Conservation (phyloP, 1,139 yeast genomes). For the Yamadazyma atmosphaerica region DNA sequence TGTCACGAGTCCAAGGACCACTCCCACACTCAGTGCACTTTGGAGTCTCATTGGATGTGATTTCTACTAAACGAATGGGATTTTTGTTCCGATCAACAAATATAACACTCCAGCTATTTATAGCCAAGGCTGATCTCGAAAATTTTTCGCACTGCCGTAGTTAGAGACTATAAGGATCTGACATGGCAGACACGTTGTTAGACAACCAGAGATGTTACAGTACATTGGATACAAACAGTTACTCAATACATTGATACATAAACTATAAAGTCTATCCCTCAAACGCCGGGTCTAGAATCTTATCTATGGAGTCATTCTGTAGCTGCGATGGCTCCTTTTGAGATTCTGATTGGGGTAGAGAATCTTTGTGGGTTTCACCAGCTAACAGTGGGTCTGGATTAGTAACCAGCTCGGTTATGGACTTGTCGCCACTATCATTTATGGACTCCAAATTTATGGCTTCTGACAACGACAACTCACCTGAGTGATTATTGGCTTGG, state of each 20-base stretch:
- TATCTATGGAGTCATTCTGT: conserved; percentile 20
- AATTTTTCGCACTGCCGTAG: too few relatives aligned
- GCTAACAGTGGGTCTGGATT: too few relatives aligned
- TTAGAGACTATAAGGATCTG: too few relatives aligned
- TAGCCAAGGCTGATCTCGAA: too few relatives aligned
- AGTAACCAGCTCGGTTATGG: neutral
- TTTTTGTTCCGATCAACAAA: too few relatives aligned
- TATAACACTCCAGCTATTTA: too few relatives aligned
- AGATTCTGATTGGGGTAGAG: conserved; percentile 15
- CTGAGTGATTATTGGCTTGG: neutral
- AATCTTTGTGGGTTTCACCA: neutral
- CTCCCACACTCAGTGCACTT: neutral
- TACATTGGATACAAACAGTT: neutral
- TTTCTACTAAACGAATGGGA: too few relatives aligned
- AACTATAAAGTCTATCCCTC: conserved; percentile 8
- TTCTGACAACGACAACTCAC: conserved; percentile 1
- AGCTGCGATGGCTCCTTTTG: conserved; percentile 1
- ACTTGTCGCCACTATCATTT: conserved; percentile 1
- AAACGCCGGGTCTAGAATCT: conserved; percentile 19
- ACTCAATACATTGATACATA: neutral
- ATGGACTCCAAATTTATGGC: conserved; percentile 1
- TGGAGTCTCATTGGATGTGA: too few relatives aligned
- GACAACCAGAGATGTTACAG: neutral
- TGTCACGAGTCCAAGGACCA: neutral
- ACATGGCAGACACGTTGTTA: neutral